Base-by-base conservation (phyloP, 2,329 filamentous ascomycete genomes). In the Venturia asperata region DNA sequence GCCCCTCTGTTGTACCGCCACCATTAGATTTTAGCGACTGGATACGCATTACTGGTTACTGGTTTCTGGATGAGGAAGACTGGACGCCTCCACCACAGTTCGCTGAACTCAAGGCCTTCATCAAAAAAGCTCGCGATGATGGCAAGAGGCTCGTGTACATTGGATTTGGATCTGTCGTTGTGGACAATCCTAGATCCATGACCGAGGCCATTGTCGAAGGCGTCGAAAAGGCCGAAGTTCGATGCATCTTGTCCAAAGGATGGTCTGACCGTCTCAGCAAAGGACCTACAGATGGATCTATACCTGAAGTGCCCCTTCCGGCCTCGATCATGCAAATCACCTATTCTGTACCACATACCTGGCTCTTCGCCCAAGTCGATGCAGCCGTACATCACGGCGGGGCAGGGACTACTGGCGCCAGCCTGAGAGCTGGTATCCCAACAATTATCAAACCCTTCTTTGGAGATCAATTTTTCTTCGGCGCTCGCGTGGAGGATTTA, bases 381-480 rank as follows among this genome's bases (percentile, higher is more conserved):
- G 94, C 93, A 5, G 93, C 90, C 3, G 91, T 90, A 9, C 94
- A 99, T 74, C 94, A 99, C 72, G 94, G 94, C 61, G 94, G 94
- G 5, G 91, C 92, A 5, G 94, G 94, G 1, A 99, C 94, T 0
- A 99, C 94, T 0, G 94, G 94, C 1, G 94, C 94, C 0, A 96
- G 91, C 74, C 80, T 99, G 61, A 84, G 94, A 63, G 92, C 92
- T 0, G 94, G 94, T 1, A 85, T 96, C 5, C 94, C 94, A 0
- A 97, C 94, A 0, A 92, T 99, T 68, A 89, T 97, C 73, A 90
- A 93, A 67, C 94, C 94, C 0, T 99, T 97, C 80, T 99, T 99
- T 73, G 94, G 94, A 5, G 94, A 99, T 71, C 94, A 99, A 74
- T 97, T 89, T 81, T 99, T 99, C 80, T 97, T 96, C 71, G 94